Evolutionary conservation across 2,329 filamentous ascomycete genomes (phyloP), one percentile per base, ranked within the genome.

Genomic region (Cytospora chrysosperma): DNA sequence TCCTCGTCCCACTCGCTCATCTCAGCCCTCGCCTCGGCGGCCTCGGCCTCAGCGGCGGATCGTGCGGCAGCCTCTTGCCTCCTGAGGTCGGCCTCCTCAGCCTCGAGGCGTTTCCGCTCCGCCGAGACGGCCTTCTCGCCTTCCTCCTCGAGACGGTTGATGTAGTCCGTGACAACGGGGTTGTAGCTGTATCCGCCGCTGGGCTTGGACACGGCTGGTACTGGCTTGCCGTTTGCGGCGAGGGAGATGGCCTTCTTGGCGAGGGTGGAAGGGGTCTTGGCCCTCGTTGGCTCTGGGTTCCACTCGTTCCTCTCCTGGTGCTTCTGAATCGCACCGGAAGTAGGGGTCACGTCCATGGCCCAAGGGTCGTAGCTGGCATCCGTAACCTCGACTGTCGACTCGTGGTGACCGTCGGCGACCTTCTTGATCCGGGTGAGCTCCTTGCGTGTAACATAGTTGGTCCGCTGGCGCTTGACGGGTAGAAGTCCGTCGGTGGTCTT

Each of bases 121-220:
- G 88, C 85, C 67, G 89, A 90, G 2, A 97, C 81, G 17, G 90
- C 93, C 76, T 91, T 92, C 62, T 88, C 84, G 53, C 92, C 90
- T 75, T 96, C 92, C 50, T 85, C 81, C 24, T 85, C 82, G 52
- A 97, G 79, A 19, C 94, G 85, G 10, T 85, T 82, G 70, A 93
- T 89, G 83, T 96, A 99, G 67, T 97, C 93, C 67, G 87, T 84
- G 70, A 96, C 96, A 7, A 86, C 80, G 0, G 95, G 95, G 74
- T 99, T 99, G 79, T 99, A 99, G 70, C 92, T 96, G 75, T 89
- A 92, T 64, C 92, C 93, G 19, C 89, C 92, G 8, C 87, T 84
- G 1, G 95, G 95, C 71, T 88, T 90, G 66, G 84, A 82, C 0
- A 99, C 90, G 3, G 93, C 88, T 1, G 92, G 90, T 10, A 96